These are phyloP conservation scores for Leucosporidium scottii DNA, from an alignment of 768 basidiomycete genomes.

Conservation along the genomic window DNA sequence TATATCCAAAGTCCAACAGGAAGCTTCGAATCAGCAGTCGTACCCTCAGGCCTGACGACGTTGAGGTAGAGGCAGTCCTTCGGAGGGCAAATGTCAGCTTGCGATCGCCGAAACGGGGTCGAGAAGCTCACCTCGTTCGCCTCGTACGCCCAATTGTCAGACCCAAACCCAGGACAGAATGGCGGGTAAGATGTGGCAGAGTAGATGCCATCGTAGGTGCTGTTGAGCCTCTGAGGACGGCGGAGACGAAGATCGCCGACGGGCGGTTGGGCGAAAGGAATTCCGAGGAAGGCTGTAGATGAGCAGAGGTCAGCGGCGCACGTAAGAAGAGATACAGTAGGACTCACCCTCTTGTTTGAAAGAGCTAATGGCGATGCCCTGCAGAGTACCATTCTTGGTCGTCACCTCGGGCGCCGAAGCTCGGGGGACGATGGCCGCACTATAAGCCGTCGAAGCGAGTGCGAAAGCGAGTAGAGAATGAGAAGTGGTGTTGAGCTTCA, in stretches of 20 bases:
- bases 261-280: constrained; percentile 57
- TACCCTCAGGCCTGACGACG: constrained; percentile 28
- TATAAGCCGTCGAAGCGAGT: too few relatives aligned
- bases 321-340: too few relatives aligned
- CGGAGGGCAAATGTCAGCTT: too few relatives aligned
- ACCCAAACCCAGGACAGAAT: constrained; percentile 9
- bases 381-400: constrained; percentile 18
- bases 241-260: constrained; percentile 55
- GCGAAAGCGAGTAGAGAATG: too few relatives aligned
- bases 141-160: background rate
- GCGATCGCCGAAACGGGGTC: background rate
- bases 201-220: background rate
- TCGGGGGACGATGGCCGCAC: background rate
- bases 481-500: too few relatives aligned
- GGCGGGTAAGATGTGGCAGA: background rate
- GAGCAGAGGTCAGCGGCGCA: constrained; percentile 41
- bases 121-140: background rate
- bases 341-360: constrained; percentile 8
- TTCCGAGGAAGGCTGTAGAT: constrained; percentile 49
- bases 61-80: constrained; percentile 32
- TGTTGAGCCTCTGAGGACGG: constrained; percentile 48
- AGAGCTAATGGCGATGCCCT: background rate
- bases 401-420: background rate
- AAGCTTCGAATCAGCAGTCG: background rate
- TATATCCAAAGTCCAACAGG: constrained; percentile 36